Evolutionary conservation across 2,329 filamentous ascomycete genomes (phyloP), one percentile per base, ranked within the genome.

Genomic region (Elsinoe perseae): DNA sequence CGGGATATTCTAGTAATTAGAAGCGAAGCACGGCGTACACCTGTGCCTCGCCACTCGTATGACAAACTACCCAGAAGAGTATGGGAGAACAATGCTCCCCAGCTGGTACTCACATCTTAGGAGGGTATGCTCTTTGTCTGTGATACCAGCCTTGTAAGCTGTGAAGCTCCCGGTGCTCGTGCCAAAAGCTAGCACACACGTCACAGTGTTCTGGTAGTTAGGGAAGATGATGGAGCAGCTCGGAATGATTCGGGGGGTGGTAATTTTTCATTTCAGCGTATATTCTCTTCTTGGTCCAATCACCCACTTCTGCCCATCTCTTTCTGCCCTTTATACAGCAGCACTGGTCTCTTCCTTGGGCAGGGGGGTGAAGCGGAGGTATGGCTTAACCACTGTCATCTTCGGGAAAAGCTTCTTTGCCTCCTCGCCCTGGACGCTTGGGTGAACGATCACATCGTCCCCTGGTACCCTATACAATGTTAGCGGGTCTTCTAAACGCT

Each of bases 361-460:
- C 54, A 82, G 73, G 59, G 80, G 78, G 46, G 80, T 82, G 70
- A 80, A 80, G 23, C 80, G 70, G 56, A 83, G 72, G 72, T 83
- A 83, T 40, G 80, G 81, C 76, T 82, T 83, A 60, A 84, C 78
- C 59, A 82, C 79, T 64, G 75, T 77, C 70, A 83, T 75, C 61
- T 82, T 73, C 9, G 80, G 80, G 72, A 80, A 83, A 56, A 80
- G 71, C 63, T 77, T 74, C 73, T 81, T 78, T 23, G 80, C 80
- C 65, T 80, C 72, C 57, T 80, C 78, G 64, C 76, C 80, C 69
- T 76, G 80, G 66, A 83, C 74, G 61, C 69, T 70, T 56, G 80
- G 80, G 68, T 81, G 79, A 42, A 84, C 80, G 64, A 83, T 83
- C 60, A 83, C 80, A 66, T 83, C 80, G 63, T 81, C 77, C 59